Percentiles rank a stretch among this genome's conserved stretches.
Conservation (phyloP, 108 stramenopile genomes). For the Mediolabrus comicus region DNA sequence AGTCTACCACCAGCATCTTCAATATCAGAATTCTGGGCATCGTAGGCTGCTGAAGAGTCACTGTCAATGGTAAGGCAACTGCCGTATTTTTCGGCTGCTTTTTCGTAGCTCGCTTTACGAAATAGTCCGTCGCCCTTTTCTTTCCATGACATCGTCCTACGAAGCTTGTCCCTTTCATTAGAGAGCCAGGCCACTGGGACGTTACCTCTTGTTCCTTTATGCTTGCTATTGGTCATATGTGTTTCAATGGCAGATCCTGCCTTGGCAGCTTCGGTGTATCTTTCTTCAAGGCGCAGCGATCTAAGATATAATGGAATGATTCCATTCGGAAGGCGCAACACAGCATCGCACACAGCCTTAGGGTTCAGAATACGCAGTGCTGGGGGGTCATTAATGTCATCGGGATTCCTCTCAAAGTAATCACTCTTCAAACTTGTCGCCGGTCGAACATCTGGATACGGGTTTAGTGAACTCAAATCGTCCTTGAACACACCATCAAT, state of each 20-base stretch:
- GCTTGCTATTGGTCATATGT: conserved; percentile 41
- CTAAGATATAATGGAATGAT: conserved; percentile 61
- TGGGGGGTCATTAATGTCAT: conserved; percentile 19
- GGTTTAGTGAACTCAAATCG: conserved; percentile 57
- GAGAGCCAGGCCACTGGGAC: conserved; percentile 38
- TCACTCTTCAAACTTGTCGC: conserved; percentile 47
- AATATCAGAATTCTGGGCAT: conserved; percentile 20
- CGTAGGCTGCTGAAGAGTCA: conserved; percentile 15
- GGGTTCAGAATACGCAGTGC: conserved; percentile 44
- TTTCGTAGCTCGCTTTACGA: conserved; percentile 52
- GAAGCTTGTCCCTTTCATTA: conserved; percentile 51
- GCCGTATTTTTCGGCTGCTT: conserved; percentile 72
- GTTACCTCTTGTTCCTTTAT: conserved; percentile 30
- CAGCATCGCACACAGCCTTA: conserved; percentile 67
- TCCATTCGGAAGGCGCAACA: conserved; percentile 60
- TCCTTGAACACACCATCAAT: conserved; percentile 68
- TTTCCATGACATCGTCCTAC: conserved; percentile 50
- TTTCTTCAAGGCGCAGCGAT: conserved; percentile 74
- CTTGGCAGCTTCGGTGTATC: conserved; percentile 65
- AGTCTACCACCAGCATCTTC: conserved; percentile 75
- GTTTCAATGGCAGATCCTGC: conserved; percentile 41
- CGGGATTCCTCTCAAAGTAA: conserved; percentile 40
- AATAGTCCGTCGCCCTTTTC: conserved; percentile 72
- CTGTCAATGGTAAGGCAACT: conserved; percentile 64
- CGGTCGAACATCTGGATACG: conserved; percentile 53